Evolutionary conservation across 352 stramenopile species (phyloP).

Genomic region (Globisporangium ultimum): DNA sequence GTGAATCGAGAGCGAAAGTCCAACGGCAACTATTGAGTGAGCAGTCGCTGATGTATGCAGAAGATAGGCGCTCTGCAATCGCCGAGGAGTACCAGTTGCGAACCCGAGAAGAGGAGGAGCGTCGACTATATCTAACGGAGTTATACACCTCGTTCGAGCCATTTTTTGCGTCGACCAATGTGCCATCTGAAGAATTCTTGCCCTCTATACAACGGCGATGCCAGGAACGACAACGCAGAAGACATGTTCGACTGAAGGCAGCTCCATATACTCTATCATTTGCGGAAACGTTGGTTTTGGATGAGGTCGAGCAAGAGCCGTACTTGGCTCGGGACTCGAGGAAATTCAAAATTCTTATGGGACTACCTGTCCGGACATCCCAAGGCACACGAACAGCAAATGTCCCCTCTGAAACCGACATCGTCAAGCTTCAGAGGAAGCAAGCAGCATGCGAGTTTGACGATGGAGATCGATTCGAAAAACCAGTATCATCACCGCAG

Average conservation of each 20-base stretch:
- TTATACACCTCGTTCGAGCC: slow-evolving; percentile 58
- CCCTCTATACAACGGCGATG: slow-evolving; percentile 40
- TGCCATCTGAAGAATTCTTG: slow-evolving; percentile 46
- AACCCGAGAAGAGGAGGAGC: slow-evolving; percentile 24
- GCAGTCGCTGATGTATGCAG: slow-evolving; percentile 37
- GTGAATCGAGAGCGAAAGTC: slow-evolving; percentile 19
- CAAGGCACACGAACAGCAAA: slow-evolving; percentile 27
- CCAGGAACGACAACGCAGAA: slow-evolving; percentile 17
- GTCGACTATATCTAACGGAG: slow-evolving; percentile 34
- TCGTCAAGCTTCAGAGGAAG: slow-evolving; percentile 32
- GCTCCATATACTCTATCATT: slow-evolving; percentile 34
- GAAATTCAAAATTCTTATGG: slow-evolving; percentile 53
- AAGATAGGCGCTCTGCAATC: slow-evolving; percentile 39
- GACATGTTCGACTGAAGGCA: slow-evolving; percentile 8
- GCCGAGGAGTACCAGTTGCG: slow-evolving; percentile 23
- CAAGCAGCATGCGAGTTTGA: slow-evolving; percentile 15
- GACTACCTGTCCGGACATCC: slow-evolving; percentile 30
- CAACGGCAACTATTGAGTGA: slow-evolving; percentile 45
- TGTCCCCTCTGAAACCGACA: slow-evolving; percentile 32
- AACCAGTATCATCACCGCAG: neutral
- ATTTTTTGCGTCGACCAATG: slow-evolving; percentile 38
- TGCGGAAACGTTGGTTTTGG: slow-evolving; percentile 31
- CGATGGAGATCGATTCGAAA: slow-evolving; percentile 24
- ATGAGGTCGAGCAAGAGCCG: slow-evolving; percentile 44
- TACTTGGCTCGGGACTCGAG: slow-evolving; percentile 53